Percentiles rank a stretch among this genome's conserved stretches.
Evolutionary conservation across 2,329 filamentous ascomycete genomes (phyloP).

Genomic region (Tothia fuscella): DNA sequence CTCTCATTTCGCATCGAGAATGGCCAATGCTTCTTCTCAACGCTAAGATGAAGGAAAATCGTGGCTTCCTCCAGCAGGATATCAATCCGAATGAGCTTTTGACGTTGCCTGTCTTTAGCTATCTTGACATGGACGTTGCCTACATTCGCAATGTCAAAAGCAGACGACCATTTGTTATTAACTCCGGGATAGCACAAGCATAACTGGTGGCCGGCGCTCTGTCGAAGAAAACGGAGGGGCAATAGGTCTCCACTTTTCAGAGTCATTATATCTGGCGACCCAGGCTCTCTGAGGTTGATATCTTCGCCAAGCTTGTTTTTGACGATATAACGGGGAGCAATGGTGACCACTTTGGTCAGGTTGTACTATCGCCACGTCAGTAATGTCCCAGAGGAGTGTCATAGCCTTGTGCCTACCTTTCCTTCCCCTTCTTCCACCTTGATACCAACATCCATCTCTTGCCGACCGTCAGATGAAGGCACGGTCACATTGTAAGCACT

Average conservation of each 20-base stretch:
- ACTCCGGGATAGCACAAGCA: conserved; percentile 87
- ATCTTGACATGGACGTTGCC: conserved; percentile 90
- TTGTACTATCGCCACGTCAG: conserved; percentile 49
- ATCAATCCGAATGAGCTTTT: conserved; percentile 77
- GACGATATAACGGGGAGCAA: conserved; percentile 83
- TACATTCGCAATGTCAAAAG: conserved; percentile 93
- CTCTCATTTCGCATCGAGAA: conserved; percentile 99
- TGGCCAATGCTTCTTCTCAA: conserved; percentile 92
- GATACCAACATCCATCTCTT: conserved; percentile 84
- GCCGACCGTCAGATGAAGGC: conserved; percentile 54
- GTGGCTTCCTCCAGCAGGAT: conserved; percentile 87
- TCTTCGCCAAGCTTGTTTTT: conserved; percentile 88
- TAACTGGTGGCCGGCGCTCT: conserved; percentile 72
- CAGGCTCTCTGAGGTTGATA: conserved; percentile 80
- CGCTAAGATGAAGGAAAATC: conserved; percentile 79
- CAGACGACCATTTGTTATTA: conserved; percentile 95
- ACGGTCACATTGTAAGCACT: conserved; percentile 83
- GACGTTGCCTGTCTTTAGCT: conserved; percentile 77
- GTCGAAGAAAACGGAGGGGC: conserved; percentile 81
- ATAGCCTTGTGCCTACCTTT: conserved; percentile 43
- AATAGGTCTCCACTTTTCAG: conserved; percentile 68
- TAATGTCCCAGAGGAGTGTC: neutral
- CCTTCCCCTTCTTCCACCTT: conserved; percentile 83
- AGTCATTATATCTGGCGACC: conserved; percentile 73
- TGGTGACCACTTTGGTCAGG: conserved; percentile 86